phyloP scores from a whole-genome alignment of 2,329 filamentous ascomycete species.

The Dactylonectria macrodidyma region DNA sequence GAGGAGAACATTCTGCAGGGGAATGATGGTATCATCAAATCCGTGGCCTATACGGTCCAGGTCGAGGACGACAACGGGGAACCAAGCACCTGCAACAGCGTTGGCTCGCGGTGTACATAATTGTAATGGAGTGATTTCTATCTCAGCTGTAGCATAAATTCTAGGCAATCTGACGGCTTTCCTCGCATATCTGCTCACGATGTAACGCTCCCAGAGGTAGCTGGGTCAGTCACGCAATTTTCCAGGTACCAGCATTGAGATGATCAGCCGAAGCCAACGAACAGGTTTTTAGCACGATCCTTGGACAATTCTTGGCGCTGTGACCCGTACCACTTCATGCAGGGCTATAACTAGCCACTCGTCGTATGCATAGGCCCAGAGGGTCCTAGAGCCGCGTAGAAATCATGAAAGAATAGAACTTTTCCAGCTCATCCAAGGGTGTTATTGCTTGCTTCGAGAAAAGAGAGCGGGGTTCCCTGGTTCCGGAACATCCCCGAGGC shows the following conservation, averaged over 20 bases:
- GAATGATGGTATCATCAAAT: slow-evolving; percentile 58
- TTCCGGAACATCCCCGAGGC: background rate
- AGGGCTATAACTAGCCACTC: background rate
- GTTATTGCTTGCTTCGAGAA: background rate
- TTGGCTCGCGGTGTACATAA: background rate
- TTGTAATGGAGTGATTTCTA: background rate
- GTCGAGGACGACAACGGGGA: slow-evolving; percentile 49
- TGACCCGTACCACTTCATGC: background rate
- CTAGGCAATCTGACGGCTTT: background rate
- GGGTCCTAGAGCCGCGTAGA: background rate
- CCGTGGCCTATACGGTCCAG: slow-evolving; percentile 58
- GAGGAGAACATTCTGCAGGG: slow-evolving; percentile 57
- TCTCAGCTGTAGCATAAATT: background rate
- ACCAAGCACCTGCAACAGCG: slow-evolving; percentile 1
- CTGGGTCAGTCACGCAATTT: background rate
- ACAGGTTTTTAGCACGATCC: background rate
- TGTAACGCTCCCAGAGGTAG: background rate
- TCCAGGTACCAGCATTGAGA: background rate
- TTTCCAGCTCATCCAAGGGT: background rate
- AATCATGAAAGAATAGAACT: background rate
- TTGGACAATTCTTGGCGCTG: background rate
- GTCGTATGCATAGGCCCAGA: background rate
- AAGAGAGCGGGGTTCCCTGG: background rate
- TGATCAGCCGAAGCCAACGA: background rate
- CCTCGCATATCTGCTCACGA: background rate